A percentile compares a stretch with the other conserved stretches of the same genome.
These are phyloP conservation scores for Carnegiea gigantea DNA, from an alignment of 179 eudicot species.

Conservation along the genomic window DNA sequence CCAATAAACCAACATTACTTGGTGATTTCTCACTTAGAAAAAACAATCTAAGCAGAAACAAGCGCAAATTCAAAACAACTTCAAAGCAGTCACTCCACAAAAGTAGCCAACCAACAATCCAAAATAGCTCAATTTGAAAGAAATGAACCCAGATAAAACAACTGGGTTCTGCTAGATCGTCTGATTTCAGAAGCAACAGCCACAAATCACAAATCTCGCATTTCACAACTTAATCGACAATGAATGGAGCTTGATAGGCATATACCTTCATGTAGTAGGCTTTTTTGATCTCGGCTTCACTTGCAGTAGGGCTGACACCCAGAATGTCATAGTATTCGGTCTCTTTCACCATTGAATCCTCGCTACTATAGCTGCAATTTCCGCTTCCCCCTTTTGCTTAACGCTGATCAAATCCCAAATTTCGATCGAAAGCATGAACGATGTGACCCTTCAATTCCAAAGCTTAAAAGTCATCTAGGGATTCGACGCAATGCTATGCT, in stretches of 20 bases:
- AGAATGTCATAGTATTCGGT: slow-evolving; percentile 88
- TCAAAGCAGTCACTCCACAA: background rate
- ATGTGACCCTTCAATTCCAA: background rate
- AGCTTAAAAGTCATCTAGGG: background rate
- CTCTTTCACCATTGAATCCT: slow-evolving; percentile 79
- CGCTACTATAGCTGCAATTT: background rate
- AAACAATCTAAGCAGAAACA: background rate
- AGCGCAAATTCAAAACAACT: background rate
- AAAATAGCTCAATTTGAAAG: background rate
- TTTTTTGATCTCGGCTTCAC: slow-evolving; percentile 85
- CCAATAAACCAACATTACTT: background rate
- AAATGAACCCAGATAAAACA: background rate
- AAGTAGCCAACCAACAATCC: background rate
- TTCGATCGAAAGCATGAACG: background rate
- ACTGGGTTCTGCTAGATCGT: no score
- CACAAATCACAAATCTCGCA: background rate
- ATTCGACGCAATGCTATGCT: background rate
- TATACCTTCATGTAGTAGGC: slow-evolving; percentile 89
- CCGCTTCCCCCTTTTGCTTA: background rate
- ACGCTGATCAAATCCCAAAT: background rate
- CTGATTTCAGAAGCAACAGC: background rate
- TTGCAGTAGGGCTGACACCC: slow-evolving; percentile 84
- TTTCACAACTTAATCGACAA: background rate
- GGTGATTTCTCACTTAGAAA: background rate
- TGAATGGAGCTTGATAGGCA: background rate